Conservation (phyloP, 495 filamentous ascomycete genomes). For the Hyaloscypha bicolor region DNA sequence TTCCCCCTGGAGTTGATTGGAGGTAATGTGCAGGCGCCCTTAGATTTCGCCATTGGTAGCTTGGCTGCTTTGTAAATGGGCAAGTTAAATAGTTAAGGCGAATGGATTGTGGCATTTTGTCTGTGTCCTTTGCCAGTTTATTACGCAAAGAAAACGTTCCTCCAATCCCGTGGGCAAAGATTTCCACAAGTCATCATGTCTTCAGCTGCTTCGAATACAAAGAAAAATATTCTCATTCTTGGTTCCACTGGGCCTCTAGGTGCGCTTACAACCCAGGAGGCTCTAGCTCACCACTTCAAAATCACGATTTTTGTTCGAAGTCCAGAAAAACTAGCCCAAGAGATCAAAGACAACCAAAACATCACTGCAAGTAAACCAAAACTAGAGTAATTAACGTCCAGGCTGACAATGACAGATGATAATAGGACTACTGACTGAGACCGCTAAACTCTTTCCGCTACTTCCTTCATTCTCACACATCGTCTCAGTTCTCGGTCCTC, state of each 20-base stretch:
- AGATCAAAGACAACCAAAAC: background rate
- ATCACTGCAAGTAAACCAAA: background rate
- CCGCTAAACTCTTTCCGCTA: background rate
- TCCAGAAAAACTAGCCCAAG: background rate
- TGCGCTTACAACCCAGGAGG: background rate
- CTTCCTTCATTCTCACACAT: background rate
- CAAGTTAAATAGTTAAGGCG: too few species aligned
- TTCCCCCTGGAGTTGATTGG: too few species aligned
- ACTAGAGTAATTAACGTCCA: background rate
- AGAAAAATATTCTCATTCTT: background rate
- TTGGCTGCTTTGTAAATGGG: too few species aligned
- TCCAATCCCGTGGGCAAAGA: too few species aligned
- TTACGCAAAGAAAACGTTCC: too few species aligned
- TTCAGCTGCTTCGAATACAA: background rate
- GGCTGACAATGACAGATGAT: background rate
- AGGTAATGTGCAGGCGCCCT: too few species aligned
- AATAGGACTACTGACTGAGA: background rate
- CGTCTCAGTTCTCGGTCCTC: background rate
- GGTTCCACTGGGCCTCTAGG: background rate
- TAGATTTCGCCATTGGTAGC: too few species aligned
- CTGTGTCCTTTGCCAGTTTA: too few species aligned
- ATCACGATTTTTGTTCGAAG: background rate
- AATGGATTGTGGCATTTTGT: too few species aligned
- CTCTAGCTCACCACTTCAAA: background rate
- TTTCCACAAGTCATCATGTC: too few species aligned